Percentiles rank a stretch among this genome's conserved stretches.
phyloP scores from a whole-genome alignment of 345 rosid genomes.

The Passiflora organensis region DNA sequence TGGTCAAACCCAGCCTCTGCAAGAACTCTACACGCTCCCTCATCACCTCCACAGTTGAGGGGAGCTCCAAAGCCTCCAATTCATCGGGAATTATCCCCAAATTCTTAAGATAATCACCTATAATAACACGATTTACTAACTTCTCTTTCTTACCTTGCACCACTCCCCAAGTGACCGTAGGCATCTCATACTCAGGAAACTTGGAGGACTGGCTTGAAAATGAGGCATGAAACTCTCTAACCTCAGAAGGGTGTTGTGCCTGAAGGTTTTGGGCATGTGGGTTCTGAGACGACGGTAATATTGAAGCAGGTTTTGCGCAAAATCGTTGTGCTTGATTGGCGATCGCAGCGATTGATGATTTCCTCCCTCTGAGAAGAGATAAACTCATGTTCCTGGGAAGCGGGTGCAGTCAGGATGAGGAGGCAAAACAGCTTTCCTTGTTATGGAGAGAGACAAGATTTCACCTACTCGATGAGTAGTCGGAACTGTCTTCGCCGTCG shows the following conservation, averaged over 20 bases:
- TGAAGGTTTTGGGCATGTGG: conserved; percentile 16
- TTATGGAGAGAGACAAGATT: too few relatives aligned
- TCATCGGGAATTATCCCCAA: conserved; percentile 88
- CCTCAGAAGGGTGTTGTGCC: conserved; percentile 11
- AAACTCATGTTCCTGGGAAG: conserved; percentile 18
- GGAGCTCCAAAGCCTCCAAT: conserved; percentile 67
- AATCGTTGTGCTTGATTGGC: not conserved
- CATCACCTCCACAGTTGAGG: conserved; percentile 91
- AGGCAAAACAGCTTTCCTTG: not conserved
- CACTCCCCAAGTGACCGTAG: conserved; percentile 92
- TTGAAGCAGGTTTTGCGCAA: conserved; percentile 1
- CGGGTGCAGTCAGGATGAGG: not conserved
- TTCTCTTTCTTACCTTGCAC: conserved; percentile 82
- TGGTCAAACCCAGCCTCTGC: conserved; percentile 65
- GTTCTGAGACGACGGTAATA: conserved; percentile 1
- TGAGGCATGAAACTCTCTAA: conserved; percentile 10
- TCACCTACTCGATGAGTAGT: too few relatives aligned
- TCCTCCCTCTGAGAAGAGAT: conserved; percentile 16
- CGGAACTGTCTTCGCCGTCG: too few relatives aligned
- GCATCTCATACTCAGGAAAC: conserved; percentile 89
- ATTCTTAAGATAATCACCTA: conserved; percentile 75
- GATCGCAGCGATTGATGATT: not conserved
- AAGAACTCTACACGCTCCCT: conserved; percentile 78
- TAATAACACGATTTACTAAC: conserved; percentile 84
- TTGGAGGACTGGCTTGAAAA: conserved; percentile 62